These are phyloP conservation scores for Hypoxylon sp. DNA, from an alignment of 2,329 filamentous ascomycete genomes.

Conservation along the genomic window DNA sequence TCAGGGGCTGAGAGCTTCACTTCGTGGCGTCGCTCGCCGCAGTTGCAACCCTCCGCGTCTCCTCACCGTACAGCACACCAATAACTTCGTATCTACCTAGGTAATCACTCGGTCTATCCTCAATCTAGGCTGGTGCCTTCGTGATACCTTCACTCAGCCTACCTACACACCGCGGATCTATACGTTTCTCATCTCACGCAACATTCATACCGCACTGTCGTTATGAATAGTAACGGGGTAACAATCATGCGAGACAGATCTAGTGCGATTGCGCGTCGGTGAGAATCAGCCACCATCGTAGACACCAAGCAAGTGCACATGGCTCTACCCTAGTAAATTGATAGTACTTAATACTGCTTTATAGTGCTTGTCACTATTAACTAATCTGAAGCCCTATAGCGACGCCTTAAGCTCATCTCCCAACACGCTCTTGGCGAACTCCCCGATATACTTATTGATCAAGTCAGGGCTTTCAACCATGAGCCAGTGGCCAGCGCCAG, in stretches of 20 bases:
- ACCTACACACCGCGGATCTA: not conserved
- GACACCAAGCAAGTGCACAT: not conserved
- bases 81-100: conserved; percentile 7
- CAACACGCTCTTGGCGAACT: conserved; percentile 74
- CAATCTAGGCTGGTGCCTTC: conserved; percentile 9
- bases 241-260: conserved; percentile 8
- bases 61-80: conserved; percentile 3
- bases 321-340: not conserved
- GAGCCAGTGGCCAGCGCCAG: conserved; percentile 82
- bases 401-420: conserved; percentile 56
- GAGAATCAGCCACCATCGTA: conserved; percentile 1
- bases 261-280: not conserved
- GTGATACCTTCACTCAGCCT: conserved; percentile 11
- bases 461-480: conserved; percentile 79
- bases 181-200: not conserved
- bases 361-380: not conserved
- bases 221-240: conserved; percentile 14
- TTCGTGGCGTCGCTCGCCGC: conserved; percentile 38
- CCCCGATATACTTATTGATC: conserved; percentile 77
- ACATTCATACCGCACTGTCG: not conserved
- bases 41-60: conserved; percentile 19
- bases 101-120: not conserved
- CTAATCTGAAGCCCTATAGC: conserved; percentile 51
- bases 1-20: conserved; percentile 28
- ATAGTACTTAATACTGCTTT: not conserved